These are phyloP conservation scores for Paramarasmius palmivorus DNA, from an alignment of 1,284 basidiomycete genomes.

Conservation along the genomic window DNA sequence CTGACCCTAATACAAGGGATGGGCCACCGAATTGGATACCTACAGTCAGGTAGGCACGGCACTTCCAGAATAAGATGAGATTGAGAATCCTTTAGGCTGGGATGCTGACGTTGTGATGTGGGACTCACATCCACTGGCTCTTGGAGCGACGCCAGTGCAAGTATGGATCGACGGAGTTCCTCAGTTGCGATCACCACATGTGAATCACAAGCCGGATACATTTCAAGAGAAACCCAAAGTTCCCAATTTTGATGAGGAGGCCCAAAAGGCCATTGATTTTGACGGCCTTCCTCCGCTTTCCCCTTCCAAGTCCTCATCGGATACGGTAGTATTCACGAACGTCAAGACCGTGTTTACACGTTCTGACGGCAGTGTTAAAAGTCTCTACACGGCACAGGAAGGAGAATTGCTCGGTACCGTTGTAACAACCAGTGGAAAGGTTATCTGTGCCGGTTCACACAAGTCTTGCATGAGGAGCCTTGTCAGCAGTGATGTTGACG, in stretches of 20 bases:
- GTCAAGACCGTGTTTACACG: conserved; percentile 15
- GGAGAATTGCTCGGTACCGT: conserved; percentile 25
- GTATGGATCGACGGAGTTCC: conserved; percentile 58
- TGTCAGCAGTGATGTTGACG: conserved; percentile 18
- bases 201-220: conserved; percentile 33
- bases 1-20: too few relatives aligned
- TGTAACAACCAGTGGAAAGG: conserved; percentile 41
- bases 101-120: conserved; percentile 33
- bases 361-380: conserved; percentile 8
- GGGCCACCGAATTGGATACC: conserved; percentile 47
- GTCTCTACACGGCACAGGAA: conserved; percentile 20
- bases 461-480: conserved; percentile 23
- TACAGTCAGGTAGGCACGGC: conserved; percentile 34
- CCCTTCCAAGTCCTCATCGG: conserved; percentile 2
- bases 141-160: conserved; percentile 60
- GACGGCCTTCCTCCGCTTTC: conserved; percentile 54
- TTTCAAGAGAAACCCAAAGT: conserved; percentile 41
- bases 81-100: conserved; percentile 29
- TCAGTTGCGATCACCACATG: conserved; percentile 38
- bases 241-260: conserved; percentile 48
- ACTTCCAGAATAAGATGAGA: background rate
- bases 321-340: conserved; percentile 10
- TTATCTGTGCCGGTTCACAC: conserved; percentile 41
- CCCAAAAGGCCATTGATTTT: conserved; percentile 38
- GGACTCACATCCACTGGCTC: conserved; percentile 61